A percentile compares a stretch with the other conserved stretches of the same genome.
Conservation (phyloP, 768 basidiomycete genomes). For the Hygrocybe punicea region DNA sequence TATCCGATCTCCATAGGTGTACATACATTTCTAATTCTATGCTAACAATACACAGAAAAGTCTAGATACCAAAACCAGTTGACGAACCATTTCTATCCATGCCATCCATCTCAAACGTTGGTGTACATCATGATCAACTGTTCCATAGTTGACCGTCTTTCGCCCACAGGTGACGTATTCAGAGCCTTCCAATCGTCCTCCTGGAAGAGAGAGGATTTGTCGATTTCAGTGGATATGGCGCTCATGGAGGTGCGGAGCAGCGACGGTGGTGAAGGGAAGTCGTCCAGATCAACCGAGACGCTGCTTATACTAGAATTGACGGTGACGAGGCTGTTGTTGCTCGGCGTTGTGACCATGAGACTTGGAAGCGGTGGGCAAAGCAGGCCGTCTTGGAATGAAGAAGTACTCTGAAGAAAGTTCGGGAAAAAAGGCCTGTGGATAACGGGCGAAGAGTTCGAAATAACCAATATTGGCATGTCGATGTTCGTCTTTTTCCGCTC, state of each 20-base stretch:
- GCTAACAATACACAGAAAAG: no score
- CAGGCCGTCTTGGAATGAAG: constrained; percentile 2
- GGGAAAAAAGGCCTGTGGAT: constrained; percentile 5
- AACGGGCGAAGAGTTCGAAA: constrained; percentile 17
- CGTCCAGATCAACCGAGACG: constrained; percentile 41
- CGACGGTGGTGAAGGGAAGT: constrained; percentile 46
- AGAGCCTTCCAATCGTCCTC: constrained; percentile 17
- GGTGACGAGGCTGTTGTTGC: constrained; percentile 31
- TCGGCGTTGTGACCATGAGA: constrained; percentile 37
- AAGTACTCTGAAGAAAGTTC: constrained; percentile 5
- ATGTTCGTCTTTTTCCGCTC: constrained; percentile 6
- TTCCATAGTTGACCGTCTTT: constrained; percentile 21
- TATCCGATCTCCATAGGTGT: no score
- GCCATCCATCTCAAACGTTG: background rate
- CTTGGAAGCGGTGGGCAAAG: constrained; percentile 21
- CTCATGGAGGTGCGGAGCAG: constrained; percentile 16
- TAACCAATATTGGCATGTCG: constrained; percentile 21
- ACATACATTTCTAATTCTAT: no score
- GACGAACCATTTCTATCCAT: background rate
- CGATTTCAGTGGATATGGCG: constrained; percentile 9
- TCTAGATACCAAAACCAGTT: no score
- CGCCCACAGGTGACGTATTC: constrained; percentile 8
- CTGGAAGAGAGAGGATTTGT: constrained; percentile 13
- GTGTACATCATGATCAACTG: constrained; percentile 25
- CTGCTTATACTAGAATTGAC: constrained; percentile 38